These are phyloP conservation scores for Zychaea mexicana DNA, from an alignment of 371 early-diverging fungal genomes.

Conservation along the genomic window DNA sequence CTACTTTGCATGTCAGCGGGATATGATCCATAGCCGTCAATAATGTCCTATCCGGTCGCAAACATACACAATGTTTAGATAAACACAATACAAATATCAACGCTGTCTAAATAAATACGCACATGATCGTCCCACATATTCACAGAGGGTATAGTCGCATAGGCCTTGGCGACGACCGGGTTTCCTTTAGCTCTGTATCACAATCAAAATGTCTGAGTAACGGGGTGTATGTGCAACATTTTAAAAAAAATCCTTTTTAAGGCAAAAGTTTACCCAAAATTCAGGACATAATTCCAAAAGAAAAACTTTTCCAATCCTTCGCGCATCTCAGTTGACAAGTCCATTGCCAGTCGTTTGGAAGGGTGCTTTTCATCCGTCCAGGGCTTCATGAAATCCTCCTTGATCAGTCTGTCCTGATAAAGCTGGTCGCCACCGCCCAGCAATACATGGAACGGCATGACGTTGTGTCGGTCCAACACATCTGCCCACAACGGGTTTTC, in stretches of 20 bases:
- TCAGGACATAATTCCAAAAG: conserved; percentile 74
- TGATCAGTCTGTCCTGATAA: conserved; percentile 54
- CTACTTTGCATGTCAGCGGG: conserved; percentile 75
- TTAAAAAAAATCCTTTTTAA: too few relatives aligned
- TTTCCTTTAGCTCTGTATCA: conserved; percentile 23
- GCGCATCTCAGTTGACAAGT: conserved; percentile 55
- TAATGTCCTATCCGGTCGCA: conserved; percentile 56
- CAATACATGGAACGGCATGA: conserved; percentile 74
- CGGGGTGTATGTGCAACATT: too few relatives aligned
- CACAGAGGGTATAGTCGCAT: conserved; percentile 72
- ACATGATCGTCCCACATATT: conserved; percentile 87
- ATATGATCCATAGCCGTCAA: conserved; percentile 85
- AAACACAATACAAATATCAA: too few relatives aligned
- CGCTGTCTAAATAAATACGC: not conserved
- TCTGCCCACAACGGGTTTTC: conserved; percentile 79
- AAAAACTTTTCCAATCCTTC: conserved; percentile 67
- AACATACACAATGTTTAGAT: not conserved
- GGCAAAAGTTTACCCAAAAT: conserved; percentile 62
- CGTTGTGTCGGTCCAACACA: conserved; percentile 64
- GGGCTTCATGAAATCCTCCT: conserved; percentile 45
- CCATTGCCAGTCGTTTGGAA: conserved; percentile 33
- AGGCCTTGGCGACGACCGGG: conserved; percentile 60
- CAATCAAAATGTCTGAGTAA: not conserved
- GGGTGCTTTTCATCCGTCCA: conserved; percentile 40
- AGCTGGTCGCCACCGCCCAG: conserved; percentile 89